Evolutionary conservation across 495 filamentous ascomycete genomes (phyloP), one percentile per base, ranked within the genome.

Genomic region (Podospora conica): DNA sequence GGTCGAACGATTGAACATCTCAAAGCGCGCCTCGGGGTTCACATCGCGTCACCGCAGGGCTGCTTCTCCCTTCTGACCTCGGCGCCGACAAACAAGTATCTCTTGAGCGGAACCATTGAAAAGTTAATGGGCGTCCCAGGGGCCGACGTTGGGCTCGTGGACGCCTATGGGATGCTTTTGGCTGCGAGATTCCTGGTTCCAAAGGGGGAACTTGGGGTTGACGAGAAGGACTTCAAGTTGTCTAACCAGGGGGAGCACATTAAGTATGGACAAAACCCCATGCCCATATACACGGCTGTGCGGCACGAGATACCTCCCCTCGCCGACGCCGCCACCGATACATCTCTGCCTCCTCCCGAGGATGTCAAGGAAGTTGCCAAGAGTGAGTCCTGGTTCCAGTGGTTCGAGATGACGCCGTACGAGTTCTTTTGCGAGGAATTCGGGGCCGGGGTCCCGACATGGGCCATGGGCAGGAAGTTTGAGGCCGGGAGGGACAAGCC

Each of bases 391-490:
- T 98, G 93, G 91, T 98, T 98, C 69, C 94, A 98, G 71, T 98
- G 95, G 95, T 98, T 96, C 69, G 95, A 98, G 68, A 87, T 93
- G 65, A 96, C 92, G 0, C 95, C 95, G 0, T 98, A 96, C 69
- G 95, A 98, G 76, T 88, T 98, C 69, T 97, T 92, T 76, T 97
- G 92, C 73, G 95, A 98, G 74, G 95, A 98, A 67, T 87, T 84
- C 55, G 74, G 76, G 58, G 94, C 94, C 20, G 93, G 95, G 12
- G 97, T 98, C 66, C 95, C 95, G 0, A 96, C 90, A 0, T 98
- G 93, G 93, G 90, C 92, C 9, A 78, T 98, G 65, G 95, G 95
- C 22, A 83, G 95, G 55, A 86, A 86, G 57, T 98, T 96, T 76
- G 73, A 90, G 29, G 82, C 83, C 58, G 95, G 95, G 54, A 71